Percentiles rank a stretch among this genome's conserved stretches.
phyloP scores from a whole-genome alignment of 2,329 filamentous ascomycete genomes.

The Aspergillus quadricinctus region DNA sequence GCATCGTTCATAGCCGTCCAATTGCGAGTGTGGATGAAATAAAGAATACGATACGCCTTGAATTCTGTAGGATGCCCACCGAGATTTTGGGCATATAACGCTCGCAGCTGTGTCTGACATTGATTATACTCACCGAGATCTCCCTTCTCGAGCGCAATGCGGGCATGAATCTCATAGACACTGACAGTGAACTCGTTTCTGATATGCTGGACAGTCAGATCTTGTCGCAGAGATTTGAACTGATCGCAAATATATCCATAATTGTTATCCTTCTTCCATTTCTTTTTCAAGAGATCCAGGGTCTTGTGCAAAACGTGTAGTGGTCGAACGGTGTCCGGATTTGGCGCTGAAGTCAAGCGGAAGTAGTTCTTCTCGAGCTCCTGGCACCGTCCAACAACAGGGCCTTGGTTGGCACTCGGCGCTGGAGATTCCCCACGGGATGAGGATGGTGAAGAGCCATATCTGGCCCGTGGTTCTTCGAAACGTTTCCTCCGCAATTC shows the following conservation, averaged over 20 bases:
- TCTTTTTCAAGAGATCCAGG: conserved; percentile 83
- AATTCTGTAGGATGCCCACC: conserved; percentile 92
- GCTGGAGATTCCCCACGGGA: conserved; percentile 46
- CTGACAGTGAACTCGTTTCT: conserved; percentile 94
- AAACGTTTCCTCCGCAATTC: conserved; percentile 90
- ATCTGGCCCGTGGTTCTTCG: conserved; percentile 51
- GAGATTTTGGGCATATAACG: conserved; percentile 79
- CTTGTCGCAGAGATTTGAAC: conserved; percentile 97
- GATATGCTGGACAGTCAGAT: conserved; percentile 95
- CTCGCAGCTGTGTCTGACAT: conserved; percentile 96
- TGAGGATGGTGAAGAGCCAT: conserved; percentile 36
- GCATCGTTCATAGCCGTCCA: conserved; percentile 97
- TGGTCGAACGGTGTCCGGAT: conserved; percentile 83
- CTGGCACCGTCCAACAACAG: conserved; percentile 81
- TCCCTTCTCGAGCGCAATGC: conserved; percentile 95
- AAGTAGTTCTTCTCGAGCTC: conserved; percentile 90
- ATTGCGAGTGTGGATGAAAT: conserved; percentile 99
- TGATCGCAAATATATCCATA: conserved; percentile 98
- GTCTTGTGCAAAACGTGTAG: conserved; percentile 75
- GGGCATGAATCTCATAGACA: conserved; percentile 95
- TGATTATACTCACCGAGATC: conserved; percentile 99
- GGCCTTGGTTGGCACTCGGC: conserved; percentile 50
- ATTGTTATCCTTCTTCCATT: conserved; percentile 90
- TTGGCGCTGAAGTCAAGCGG: conserved; percentile 83
- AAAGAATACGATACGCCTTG: conserved; percentile 98